Evolutionary conservation across 768 basidiomycete genomes (phyloP).

Genomic region (Suillus lakei): DNA sequence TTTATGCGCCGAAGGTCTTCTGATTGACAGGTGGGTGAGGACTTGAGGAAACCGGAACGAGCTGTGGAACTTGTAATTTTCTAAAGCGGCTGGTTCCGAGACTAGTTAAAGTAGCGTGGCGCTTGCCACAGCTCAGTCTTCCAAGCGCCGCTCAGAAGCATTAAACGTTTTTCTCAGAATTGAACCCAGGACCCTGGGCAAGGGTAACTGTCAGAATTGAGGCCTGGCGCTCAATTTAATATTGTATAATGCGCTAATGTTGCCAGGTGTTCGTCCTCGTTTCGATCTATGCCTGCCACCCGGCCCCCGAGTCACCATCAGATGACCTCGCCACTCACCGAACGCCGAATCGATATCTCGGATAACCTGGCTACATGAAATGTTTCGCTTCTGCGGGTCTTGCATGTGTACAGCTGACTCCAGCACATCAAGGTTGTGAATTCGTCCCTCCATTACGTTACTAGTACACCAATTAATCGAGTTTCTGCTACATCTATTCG

Average conservation of each 20-base stretch:
- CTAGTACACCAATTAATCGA: neutral
- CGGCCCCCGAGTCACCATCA: neutral
- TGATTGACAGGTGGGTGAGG: too few species aligned
- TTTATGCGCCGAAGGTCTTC: neutral
- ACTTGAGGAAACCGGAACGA: neutral
- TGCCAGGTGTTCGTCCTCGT: slow-evolving; percentile 1
- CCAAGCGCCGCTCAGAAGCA: neutral
- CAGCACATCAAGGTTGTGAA: neutral
- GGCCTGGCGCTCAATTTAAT: neutral
- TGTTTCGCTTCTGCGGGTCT: neutral
- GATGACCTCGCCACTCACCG: neutral
- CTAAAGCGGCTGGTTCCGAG: neutral
- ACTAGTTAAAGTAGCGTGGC: neutral
- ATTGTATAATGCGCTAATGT: neutral
- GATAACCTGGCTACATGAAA: neutral
- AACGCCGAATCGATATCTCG: slow-evolving; percentile 3
- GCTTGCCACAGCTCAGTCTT: neutral
- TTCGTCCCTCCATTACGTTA: neutral
- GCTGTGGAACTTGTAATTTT: neutral
- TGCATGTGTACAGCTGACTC: neutral
- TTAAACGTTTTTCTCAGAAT: neutral
- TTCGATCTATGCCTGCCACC: neutral
- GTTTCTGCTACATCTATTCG: neutral
- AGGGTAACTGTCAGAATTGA: neutral
- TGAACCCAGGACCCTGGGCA: neutral